Evolutionary conservation across 441 rosid species (phyloP).

Genomic region (Isatis lusitanica): DNA sequence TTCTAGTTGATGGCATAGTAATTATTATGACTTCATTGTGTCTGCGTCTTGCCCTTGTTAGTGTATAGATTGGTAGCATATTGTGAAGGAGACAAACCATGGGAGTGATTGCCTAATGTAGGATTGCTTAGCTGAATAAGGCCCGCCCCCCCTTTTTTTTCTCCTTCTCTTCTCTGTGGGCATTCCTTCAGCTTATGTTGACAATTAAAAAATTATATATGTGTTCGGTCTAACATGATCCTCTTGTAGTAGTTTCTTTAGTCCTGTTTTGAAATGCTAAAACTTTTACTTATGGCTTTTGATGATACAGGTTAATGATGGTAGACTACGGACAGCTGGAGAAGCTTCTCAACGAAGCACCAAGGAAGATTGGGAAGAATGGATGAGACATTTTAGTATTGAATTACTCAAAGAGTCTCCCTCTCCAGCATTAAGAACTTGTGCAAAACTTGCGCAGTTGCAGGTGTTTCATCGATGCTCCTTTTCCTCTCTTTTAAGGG

Average conservation of each 20-base stretch:
- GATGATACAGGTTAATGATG: conserved; percentile 79
- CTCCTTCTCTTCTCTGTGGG: neutral
- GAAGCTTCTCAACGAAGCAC: conserved; percentile 99
- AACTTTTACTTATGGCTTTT: conserved; percentile 26
- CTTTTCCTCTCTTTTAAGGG: conserved; percentile 18
- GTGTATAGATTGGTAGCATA: conserved; percentile 15
- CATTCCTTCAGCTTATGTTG: neutral
- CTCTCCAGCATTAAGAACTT: conserved; percentile 96
- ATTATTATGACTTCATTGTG: conserved; percentile 18
- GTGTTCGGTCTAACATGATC: conserved; percentile 15
- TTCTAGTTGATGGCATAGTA: conserved; percentile 16
- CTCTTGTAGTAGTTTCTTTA: neutral
- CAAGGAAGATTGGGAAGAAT: conserved; percentile 99
- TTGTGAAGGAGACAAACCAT: neutral
- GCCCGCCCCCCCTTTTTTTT: neutral
- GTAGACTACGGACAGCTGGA: conserved; percentile 90
- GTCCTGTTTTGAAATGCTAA: conserved; percentile 1
- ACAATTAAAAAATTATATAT: neutral
- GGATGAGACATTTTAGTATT: conserved; percentile 99
- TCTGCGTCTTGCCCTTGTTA: conserved; percentile 20
- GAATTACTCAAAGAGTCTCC: conserved; percentile 98
- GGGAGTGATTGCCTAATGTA: conserved; percentile 11
- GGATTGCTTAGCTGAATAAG: conserved; percentile 4
- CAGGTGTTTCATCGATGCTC: conserved; percentile 56
- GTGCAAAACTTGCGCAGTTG: conserved; percentile 96